Evolutionary conservation across 192 early-diverging fungal genomes (phyloP), one percentile per base, ranked within the genome.

Genomic region (Coemansia sp.): DNA sequence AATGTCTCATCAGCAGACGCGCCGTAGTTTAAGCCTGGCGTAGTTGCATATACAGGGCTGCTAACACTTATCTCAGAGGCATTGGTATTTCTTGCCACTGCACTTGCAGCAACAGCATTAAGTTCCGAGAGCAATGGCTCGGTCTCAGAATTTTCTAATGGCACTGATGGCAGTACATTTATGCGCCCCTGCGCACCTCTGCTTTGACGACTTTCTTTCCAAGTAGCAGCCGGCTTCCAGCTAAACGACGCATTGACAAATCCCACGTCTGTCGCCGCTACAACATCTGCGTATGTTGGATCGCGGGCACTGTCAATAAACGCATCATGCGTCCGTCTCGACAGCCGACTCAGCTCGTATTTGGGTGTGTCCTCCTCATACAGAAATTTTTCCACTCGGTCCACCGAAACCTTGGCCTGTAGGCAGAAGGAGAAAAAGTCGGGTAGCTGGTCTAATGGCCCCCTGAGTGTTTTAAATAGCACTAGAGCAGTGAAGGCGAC

Each of bases 351-450:
- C 24, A 80, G 72, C 49, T 60, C 54, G 54, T 80, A 80, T 30
- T 80, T 80, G 3, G 77, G 72, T 9, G 72, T 76, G 71, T 96
- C 90, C n/a, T 86, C 82, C 56, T 95, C 91, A 12, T 66, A 65
- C 61, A 98, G 67, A 68, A 94, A 98, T 38, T 78, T 82, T 53
- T 86, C 82, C 24, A 98, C 84, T 28, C 91, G 88, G 21, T 78
- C 68, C 22, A 89, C 28, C 23, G 90, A 89, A 25, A 91, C 89
- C 50, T 84, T 80, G 58, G 88, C 81, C 32, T 85, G 81, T 49
- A 85, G 73, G 14, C 85, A 84, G 19, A 84, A 75, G 18, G 83
- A 83, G 62, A 90, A 86, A 56, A 89, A 82, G 34, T 85, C 85
- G 2, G 75, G 75, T 0, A 78, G 66, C 66, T 72, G 66, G 51